phyloP scores from a whole-genome alignment of 768 basidiomycete species.

The Collybiopsis confluens region DNA sequence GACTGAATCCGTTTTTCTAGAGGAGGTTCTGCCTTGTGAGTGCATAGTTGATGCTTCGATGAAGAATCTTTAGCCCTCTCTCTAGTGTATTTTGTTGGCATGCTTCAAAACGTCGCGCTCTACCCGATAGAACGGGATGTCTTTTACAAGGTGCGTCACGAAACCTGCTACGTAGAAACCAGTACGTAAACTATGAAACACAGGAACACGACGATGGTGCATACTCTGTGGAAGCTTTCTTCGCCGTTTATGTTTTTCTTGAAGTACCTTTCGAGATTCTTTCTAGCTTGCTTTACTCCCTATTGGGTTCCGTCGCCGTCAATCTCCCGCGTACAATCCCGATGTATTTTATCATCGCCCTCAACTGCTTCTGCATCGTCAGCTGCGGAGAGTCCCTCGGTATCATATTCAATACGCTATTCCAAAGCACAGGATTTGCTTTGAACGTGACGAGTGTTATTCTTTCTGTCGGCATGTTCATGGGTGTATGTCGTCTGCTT shows the following conservation, averaged over 20 bases:
- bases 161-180: neutral
- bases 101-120: slow-evolving; percentile 10
- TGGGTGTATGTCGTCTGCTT: slow-evolving; percentile 3
- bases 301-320: slow-evolving; percentile 5
- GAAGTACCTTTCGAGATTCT: slow-evolving; percentile 10
- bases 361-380: slow-evolving; percentile 11
- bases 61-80: neutral
- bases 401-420: slow-evolving; percentile 11
- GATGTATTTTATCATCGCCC: slow-evolving; percentile 10
- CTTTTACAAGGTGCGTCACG: slow-evolving; percentile 5
- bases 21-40: slow-evolving; percentile 11
- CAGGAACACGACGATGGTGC: slow-evolving; percentile 10
- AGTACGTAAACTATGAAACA: neutral
- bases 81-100: slow-evolving; percentile 12
- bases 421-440: slow-evolving; percentile 10
- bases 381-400: slow-evolving; percentile 11
- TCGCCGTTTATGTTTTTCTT: slow-evolving; percentile 5
- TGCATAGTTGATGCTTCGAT: neutral
- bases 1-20: neutral
- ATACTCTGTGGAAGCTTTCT: slow-evolving; percentile 10
- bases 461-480: slow-evolving; percentile 7
- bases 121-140: slow-evolving; percentile 11
- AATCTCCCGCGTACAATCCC: slow-evolving; percentile 8
- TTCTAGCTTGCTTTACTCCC: slow-evolving; percentile 5
- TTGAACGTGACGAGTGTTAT: slow-evolving; percentile 9